A percentile compares a stretch with the other conserved stretches of the same genome.
Evolutionary conservation across 495 filamentous ascomycete species (phyloP).

Genomic region (Trypethelium eluteriae): DNA sequence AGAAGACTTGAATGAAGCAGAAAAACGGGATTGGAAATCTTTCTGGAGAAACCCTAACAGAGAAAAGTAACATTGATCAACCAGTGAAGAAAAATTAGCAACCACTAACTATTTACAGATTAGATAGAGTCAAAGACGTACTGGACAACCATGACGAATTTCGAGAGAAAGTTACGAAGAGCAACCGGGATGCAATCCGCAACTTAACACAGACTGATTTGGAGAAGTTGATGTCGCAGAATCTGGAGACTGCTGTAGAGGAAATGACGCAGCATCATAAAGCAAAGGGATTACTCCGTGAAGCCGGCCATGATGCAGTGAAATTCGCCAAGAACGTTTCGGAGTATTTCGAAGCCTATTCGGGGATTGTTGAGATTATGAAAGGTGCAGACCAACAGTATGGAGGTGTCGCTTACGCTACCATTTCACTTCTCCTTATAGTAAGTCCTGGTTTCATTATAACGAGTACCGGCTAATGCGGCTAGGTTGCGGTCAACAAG

Average conservation of each 20-base stretch:
- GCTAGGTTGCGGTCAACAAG: constrained; percentile 9
- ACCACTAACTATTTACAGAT: not conserved
- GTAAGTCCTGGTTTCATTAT: not conserved
- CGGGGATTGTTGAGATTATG: constrained; percentile 5
- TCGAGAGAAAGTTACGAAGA: not conserved
- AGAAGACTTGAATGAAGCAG: not conserved
- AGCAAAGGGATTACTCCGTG: not conserved
- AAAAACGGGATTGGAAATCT: not conserved
- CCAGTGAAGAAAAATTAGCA: not conserved
- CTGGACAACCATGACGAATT: not conserved
- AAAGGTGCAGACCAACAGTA: constrained; percentile 6
- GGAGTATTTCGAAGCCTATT: not conserved
- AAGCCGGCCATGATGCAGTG: not conserved
- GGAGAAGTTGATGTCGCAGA: not conserved
- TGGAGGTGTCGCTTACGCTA: constrained; percentile 4
- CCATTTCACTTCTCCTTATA: not conserved
- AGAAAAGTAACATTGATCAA: not conserved
- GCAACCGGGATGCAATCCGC: not conserved
- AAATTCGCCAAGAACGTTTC: constrained; percentile 3
- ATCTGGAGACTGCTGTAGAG: not conserved
- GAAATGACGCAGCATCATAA: not conserved
- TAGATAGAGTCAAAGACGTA: not conserved
- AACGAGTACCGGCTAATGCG: not conserved
- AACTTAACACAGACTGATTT: not conserved
- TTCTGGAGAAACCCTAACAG: constrained; percentile 7